Conservation (phyloP, 2,329 filamentous ascomycete genomes). For the Sclerotinia subarctica region DNA sequence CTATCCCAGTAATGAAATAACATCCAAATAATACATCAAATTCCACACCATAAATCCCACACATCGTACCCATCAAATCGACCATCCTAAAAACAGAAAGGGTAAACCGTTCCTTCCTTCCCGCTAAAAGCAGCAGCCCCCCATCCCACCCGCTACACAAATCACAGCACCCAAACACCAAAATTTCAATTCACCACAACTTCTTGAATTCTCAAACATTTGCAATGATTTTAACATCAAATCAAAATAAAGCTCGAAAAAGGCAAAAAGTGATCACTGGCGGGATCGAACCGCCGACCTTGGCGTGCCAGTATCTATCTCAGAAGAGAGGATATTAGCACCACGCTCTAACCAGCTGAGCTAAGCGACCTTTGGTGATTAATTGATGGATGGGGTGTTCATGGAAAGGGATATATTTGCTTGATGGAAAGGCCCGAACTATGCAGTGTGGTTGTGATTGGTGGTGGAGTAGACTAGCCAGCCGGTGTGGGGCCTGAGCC, state of each 20-base stretch:
- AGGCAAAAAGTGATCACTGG: background rate
- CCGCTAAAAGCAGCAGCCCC: background rate
- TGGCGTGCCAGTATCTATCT: background rate
- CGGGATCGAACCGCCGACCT: constrained; percentile 10
- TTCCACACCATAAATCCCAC: background rate
- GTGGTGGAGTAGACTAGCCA: background rate
- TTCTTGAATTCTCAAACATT: background rate
- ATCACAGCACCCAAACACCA: background rate
- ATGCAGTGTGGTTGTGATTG: background rate
- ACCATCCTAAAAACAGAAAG: background rate
- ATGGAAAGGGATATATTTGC: rapidly evolving
- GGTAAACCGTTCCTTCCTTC: background rate
- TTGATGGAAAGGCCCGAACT: background rate
- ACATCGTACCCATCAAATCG: too few species aligned
- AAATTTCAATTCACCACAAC: background rate
- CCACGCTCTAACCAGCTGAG: constrained; percentile 18
- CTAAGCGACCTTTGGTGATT: constrained; percentile 2
- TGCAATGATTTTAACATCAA: background rate
- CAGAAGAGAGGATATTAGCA: constrained; percentile 1
- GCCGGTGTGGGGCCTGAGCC: too few species aligned
- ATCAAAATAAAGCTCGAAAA: background rate
- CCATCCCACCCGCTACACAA: too few species aligned
- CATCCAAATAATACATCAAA: too few species aligned
- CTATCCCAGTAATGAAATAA: too few species aligned
- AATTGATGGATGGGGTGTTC: rapidly evolving